Percentiles rank a stretch among this genome's conserved stretches.
Evolutionary conservation across 306 rosid species (phyloP).

Genomic region (Hylodesmum podocarpum): DNA sequence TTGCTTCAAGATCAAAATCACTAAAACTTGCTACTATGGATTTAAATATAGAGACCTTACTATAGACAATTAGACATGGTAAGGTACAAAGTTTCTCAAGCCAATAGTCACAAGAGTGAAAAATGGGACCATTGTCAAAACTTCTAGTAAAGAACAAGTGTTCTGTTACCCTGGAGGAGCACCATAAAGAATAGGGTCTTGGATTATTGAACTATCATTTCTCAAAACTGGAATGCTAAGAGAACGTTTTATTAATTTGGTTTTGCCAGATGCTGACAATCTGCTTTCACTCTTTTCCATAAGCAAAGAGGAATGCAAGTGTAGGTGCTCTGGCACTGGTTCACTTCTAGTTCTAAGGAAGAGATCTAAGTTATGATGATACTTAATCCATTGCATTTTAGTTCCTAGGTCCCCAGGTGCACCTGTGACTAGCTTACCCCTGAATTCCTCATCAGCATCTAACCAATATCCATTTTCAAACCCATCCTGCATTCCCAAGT

Average conservation of each 20-base stretch:
- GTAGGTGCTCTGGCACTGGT: conserved; percentile 39
- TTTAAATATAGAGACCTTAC: background rate
- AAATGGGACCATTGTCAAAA: background rate
- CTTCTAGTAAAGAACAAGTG: background rate
- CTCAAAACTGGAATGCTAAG: conserved; percentile 62
- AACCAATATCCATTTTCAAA: conserved; percentile 54
- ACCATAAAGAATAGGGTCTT: conserved; percentile 55
- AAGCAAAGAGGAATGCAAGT: conserved; percentile 47
- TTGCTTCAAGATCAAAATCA: background rate
- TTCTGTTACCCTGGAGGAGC: conserved; percentile 46
- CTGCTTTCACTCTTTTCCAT: conserved; percentile 42
- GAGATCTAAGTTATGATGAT: conserved; percentile 48
- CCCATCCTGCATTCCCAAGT: conserved; percentile 69
- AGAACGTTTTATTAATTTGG: conserved; percentile 59
- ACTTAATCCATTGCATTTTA: conserved; percentile 35
- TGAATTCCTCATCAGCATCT: conserved; percentile 46
- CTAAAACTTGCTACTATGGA: background rate
- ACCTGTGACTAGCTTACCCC: conserved; percentile 23
- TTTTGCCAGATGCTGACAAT: conserved; percentile 37
- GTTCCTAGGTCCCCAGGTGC: conserved; percentile 25
- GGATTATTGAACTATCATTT: conserved; percentile 44
- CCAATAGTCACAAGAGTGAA: background rate
- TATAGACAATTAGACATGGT: conserved; percentile 10
- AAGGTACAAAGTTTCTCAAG: conserved; percentile 1
- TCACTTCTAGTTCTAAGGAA: conserved; percentile 51